A percentile compares a stretch with the other conserved stretches of the same genome.
phyloP scores from a whole-genome alignment of 306 rosid species.

The Inga laurina region DNA sequence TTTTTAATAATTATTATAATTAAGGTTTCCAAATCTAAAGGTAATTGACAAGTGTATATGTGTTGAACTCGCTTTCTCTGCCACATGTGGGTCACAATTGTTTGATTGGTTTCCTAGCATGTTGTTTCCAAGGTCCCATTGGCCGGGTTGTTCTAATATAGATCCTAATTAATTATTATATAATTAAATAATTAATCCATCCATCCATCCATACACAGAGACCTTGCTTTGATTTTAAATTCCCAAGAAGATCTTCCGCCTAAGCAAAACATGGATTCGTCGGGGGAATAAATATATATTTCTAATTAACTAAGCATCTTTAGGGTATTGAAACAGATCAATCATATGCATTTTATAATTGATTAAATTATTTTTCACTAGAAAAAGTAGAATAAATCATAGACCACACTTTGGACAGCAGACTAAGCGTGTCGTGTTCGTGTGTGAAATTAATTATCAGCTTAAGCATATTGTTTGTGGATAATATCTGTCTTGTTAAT shows the following conservation, averaged over 20 bases:
- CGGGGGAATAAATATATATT: slow-evolving; percentile 30
- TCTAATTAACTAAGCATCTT: slow-evolving; percentile 26
- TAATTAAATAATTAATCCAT: background rate
- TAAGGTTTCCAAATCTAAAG: slow-evolving; percentile 25
- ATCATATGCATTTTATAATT: slow-evolving; percentile 31
- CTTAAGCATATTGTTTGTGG: slow-evolving; percentile 1
- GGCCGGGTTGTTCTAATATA: slow-evolving; percentile 48
- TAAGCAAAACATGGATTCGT: slow-evolving; percentile 51
- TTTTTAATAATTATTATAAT: background rate
- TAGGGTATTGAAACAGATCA: slow-evolving; percentile 25
- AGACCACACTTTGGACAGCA: slow-evolving; percentile 29
- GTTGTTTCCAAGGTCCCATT: slow-evolving; percentile 57
- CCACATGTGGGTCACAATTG: slow-evolving; percentile 51
- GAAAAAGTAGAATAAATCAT: background rate
- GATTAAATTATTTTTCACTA: slow-evolving; percentile 5
- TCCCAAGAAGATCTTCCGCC: slow-evolving; percentile 51
- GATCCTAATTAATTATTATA: slow-evolving; percentile 22
- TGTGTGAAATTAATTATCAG: background rate
- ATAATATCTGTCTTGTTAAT: background rate
- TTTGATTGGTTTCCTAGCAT: slow-evolving; percentile 42
- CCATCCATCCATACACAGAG: background rate
- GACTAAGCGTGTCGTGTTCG: background rate
- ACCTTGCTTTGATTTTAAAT: slow-evolving; percentile 37
- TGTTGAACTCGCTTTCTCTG: slow-evolving; percentile 32
- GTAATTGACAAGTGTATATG: slow-evolving; percentile 29